Evolutionary conservation across 78 protist species (phyloP), one percentile per base, ranked within the genome.

Genomic region (Polysphondylium violaceum): DNA sequence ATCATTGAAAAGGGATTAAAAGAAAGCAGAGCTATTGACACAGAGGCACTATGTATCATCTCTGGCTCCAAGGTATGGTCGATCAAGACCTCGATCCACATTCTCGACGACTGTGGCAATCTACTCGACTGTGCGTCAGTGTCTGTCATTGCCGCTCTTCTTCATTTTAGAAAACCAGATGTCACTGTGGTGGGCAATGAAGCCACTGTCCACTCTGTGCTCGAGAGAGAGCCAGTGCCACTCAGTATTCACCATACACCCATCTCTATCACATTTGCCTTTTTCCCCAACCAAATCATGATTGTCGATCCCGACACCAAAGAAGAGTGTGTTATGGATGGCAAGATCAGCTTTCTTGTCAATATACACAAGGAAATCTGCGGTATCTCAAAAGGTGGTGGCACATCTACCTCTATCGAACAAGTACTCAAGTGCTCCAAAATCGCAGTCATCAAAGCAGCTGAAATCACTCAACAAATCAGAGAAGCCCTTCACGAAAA

Each of bases 161-260:
- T 93, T 58, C 96, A 96, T 67, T 95, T 81, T 72, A 71, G 96
- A 55, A 63, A 93, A 23, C 97, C 96, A 65, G 96, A 88, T 33
- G 94, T 95, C 2, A 79, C 97, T 0, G 83, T 96, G 1, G 11
- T 58, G 19, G 96, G 96, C 35, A 91, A 81, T 58, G 81, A 78
- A 19, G 94, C 95, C 29, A 74, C 83, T 2, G 73, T 96, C 88
- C 97, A 95, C 74, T 29, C 96, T 21, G 36, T 60, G 0, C 61
- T 40, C 16, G 97, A 95, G 53, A 29, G 92, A 41, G 97, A 95
- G 21, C 97, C 98, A 14, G 96, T 95, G 1, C 97, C 98, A 23
- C 71, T 96, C 14, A 56, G 76, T 23, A 86, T 96, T 53, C 98
- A 95, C 43, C 98, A 96, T 77, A 43, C 87, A 3, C 98, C 98